These are phyloP conservation scores for Yamadazyma akitaensis DNA, from an alignment of 805 yeast genomes.

Conservation along the genomic window DNA sequence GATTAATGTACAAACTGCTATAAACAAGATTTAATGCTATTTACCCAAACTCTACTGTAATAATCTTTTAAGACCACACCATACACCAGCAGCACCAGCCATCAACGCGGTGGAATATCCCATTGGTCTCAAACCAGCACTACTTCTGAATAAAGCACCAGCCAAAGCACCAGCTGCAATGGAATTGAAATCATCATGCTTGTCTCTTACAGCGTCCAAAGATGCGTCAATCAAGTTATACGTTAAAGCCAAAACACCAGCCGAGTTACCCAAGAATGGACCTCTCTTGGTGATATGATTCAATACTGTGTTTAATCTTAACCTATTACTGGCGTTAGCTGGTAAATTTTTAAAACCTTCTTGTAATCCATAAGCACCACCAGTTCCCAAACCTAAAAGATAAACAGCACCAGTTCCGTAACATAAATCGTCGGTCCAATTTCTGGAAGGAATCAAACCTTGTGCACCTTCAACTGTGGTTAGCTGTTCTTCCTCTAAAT, in stretches of 20 bases:
- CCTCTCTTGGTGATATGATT: constrained; percentile 94
- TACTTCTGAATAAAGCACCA: constrained; percentile 86
- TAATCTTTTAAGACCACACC: constrained; percentile 77
- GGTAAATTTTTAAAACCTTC: constrained; percentile 84
- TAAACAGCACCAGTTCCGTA: constrained; percentile 97
- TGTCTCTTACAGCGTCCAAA: constrained; percentile 78
- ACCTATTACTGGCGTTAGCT: constrained; percentile 68
- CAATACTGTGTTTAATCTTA: constrained; percentile 83
- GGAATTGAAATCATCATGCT: constrained; percentile 84
- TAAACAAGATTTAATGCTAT: constrained; percentile 15
- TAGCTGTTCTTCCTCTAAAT: constrained; percentile 76
- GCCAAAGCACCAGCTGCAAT: constrained; percentile 85
- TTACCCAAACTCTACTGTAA: constrained; percentile 16
- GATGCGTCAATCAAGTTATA: constrained; percentile 82
- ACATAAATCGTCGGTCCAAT: constrained; percentile 96
- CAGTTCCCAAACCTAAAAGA: constrained; percentile 77
- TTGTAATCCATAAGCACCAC: constrained; percentile 84
- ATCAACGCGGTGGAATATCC: constrained; percentile 78
- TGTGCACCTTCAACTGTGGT: constrained; percentile 81
- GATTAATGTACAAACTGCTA: constrained; percentile 14
- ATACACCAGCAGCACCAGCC: constrained; percentile 87
- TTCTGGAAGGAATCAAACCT: constrained; percentile 92
- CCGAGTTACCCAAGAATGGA: constrained; percentile 91
- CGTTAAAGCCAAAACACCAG: constrained; percentile 88
- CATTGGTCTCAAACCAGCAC: constrained; percentile 85